Conservation (phyloP, 2,329 filamentous ascomycete species). For the Cladosporium sp. region DNA sequence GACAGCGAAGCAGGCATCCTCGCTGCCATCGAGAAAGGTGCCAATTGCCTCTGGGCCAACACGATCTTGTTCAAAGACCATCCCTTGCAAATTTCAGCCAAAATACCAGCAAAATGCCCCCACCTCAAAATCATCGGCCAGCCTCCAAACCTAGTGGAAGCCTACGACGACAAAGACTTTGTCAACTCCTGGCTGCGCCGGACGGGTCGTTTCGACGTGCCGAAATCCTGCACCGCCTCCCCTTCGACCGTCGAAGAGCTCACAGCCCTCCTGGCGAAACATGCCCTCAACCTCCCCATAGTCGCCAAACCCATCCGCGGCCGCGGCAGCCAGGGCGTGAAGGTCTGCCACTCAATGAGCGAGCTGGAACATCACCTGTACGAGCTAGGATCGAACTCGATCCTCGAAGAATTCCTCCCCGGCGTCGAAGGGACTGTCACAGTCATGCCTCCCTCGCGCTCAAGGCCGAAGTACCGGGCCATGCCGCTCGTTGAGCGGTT, state of each 20-base stretch:
- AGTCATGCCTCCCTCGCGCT: conserved; percentile 45
- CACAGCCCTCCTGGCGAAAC: background rate
- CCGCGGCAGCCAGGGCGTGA: conserved; percentile 48
- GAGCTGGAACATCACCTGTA: conserved; percentile 39
- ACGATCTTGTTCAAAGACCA: conserved; percentile 48
- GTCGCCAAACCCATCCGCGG: conserved; percentile 49
- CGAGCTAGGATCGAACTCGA: conserved; percentile 32
- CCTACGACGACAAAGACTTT: conserved; percentile 49
- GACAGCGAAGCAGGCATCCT: conserved; percentile 43
- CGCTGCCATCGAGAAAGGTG: conserved; percentile 33
- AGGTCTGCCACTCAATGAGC: conserved; percentile 36
- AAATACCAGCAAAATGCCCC: conserved; percentile 29
- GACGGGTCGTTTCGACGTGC: conserved; percentile 19
- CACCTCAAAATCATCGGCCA: conserved; percentile 43
- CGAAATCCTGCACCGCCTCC: background rate
- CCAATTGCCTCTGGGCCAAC: conserved; percentile 49
- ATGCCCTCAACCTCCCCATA: conserved; percentile 37
- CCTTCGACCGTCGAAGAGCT: conserved; percentile 18
- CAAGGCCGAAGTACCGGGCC: conserved; percentile 36
- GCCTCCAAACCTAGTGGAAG: conserved; percentile 44
- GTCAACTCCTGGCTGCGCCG: conserved; percentile 43
- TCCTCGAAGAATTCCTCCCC: conserved; percentile 47
- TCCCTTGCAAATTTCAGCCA: conserved; percentile 42
- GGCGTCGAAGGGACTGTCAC: conserved; percentile 51
- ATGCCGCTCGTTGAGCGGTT: conserved; percentile 45